Base-by-base conservation (phyloP, 2,329 filamentous ascomycete species). In the Podosphaera aphanis region DNA sequence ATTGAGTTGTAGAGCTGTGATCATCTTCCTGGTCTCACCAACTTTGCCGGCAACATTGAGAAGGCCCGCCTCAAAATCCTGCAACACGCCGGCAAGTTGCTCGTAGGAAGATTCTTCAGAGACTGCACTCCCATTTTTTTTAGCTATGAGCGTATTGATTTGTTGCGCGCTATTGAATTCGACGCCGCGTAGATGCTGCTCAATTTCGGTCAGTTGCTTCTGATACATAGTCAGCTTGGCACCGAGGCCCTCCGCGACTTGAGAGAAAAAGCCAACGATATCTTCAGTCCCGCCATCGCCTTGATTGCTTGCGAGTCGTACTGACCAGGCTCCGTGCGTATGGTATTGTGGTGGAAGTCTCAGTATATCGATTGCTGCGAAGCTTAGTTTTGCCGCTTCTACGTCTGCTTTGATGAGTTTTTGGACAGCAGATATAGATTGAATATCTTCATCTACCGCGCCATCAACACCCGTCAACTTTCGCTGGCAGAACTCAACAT, bases 281-380 rank as follows among this genome's bases (percentile, higher is more conserved):
- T 76, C 76, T 31, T 69, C 67, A 37, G 69, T 68, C 21, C 66
- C 65, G 40, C 67, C 64, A 40, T 50, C 61, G 56, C 46, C 63
- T 63, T 37, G 63, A 60, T 29, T 57, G 54, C 46, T 57, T 53
- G 19, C 61, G 55, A 50, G 62, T 59, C 49, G 67, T 57, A 46
- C 63, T 58, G 51, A 66, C 66, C 48, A 71, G 57, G 58, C 54
- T 27, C 54, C 54, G 2, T 53, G 47, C 42, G 51, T 51, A 54
- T 71, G 68, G 50, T 70, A 71, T 53, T 69, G 66, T 45, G 64
- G 60, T 18, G 83, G 82, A 15, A 86, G 66, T 53, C 78, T 77
- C 46, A 85, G 66, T 56, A 83, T 83, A 55, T 84, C 77, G 27
- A 83, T 74, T 19, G 78, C 77, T 47, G 77, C 73, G 65, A 83